Conservation (phyloP, 805 yeast species). For the Ogataea pini region DNA sequence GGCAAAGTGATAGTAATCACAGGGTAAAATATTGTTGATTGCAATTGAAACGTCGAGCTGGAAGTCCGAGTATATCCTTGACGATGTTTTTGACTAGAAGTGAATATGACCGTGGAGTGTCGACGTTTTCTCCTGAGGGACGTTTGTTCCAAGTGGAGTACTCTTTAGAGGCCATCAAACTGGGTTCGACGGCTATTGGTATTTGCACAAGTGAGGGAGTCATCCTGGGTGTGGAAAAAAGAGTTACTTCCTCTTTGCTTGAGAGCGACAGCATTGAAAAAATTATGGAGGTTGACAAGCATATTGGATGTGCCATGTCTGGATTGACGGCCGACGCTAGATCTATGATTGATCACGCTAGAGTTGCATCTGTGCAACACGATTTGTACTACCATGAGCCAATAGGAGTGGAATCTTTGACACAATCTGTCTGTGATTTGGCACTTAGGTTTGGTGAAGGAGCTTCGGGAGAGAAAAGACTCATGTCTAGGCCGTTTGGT, state of each 20-base stretch:
- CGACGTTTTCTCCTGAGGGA: constrained; percentile 98
- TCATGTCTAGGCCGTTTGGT: constrained; percentile 98
- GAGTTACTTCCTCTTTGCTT: constrained; percentile 88
- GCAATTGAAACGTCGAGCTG: not conserved
- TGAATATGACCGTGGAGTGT: constrained; percentile 98
- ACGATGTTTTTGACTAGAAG: constrained; percentile 96
- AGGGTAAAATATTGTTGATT: not conserved
- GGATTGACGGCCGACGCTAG: constrained; percentile 99
- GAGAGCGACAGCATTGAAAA: constrained; percentile 95
- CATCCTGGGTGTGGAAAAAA: constrained; percentile 92
- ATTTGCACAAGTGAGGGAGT: constrained; percentile 95
- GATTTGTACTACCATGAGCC: constrained; percentile 88
- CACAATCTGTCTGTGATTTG: constrained; percentile 95
- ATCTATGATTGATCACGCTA: constrained; percentile 97
- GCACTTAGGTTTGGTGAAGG: constrained; percentile 98
- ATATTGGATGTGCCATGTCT: constrained; percentile 98
- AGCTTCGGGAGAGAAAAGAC: constrained; percentile 90
- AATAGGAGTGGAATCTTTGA: constrained; percentile 87
- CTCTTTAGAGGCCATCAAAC: constrained; percentile 94
- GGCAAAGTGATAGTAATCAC: constrained; percentile 1
- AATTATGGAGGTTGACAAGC: constrained; percentile 90
- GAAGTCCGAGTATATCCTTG: not conserved
- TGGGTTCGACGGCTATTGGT: constrained; percentile 98
- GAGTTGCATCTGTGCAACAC: constrained; percentile 87
- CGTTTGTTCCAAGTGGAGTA: constrained; percentile 97